Evolutionary conservation across 1,284 basidiomycete genomes (phyloP).

Genomic region (Puccinia horiana): DNA sequence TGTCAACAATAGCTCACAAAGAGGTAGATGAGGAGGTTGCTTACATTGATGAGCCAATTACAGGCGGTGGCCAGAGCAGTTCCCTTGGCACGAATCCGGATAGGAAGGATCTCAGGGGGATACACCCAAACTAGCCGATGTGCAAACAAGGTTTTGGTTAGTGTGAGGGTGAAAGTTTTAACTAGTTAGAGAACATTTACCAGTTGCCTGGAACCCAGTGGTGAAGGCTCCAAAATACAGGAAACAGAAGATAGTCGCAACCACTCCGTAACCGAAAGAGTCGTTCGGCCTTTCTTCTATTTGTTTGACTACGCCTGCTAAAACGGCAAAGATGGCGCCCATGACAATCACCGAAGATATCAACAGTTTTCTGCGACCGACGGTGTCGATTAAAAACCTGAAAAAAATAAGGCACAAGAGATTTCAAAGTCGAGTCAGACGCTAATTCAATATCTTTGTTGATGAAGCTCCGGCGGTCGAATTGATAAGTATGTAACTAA

Average conservation of each 20-base stretch:
- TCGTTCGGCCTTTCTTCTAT: conserved; percentile 54
- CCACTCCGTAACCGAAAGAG: conserved; percentile 50
- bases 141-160: no score
- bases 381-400: conserved; percentile 57
- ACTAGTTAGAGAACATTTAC: neutral
- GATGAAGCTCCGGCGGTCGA: neutral
- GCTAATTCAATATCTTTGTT: neutral
- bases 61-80: conserved; percentile 56
- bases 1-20: neutral
- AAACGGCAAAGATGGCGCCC: conserved; percentile 55
- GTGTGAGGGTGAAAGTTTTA: neutral
- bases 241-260: conserved; percentile 56
- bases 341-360: conserved; percentile 56
- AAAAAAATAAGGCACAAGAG: conserved; percentile 51
- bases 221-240: conserved; percentile 57
- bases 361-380: conserved; percentile 56
- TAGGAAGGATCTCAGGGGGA: conserved; percentile 56
- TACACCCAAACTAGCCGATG: conserved; percentile 55
- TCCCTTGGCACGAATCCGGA: conserved; percentile 56
- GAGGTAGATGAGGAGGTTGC: neutral
- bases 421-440: neutral
- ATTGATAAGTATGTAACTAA: neutral
- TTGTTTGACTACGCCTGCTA: conserved; percentile 55
- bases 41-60: conserved; percentile 57
- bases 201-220: conserved; percentile 56